Evolutionary conservation across 306 rosid species (phyloP).

Genomic region (Carpinus fangiana): DNA sequence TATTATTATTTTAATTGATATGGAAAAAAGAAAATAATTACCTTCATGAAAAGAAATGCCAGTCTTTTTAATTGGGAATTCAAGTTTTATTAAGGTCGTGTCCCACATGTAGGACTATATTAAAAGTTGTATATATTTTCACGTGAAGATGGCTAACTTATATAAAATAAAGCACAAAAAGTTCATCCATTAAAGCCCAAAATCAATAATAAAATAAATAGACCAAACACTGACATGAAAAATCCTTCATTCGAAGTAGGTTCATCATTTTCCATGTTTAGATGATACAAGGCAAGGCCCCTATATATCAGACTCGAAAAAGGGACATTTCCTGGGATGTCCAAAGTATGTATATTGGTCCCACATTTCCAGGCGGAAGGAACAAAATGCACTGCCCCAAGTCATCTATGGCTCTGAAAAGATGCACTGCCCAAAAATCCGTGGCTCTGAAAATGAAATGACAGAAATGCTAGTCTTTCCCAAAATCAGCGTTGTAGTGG

Average conservation of each 20-base stretch:
- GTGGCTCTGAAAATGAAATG: slow-evolving; percentile 31
- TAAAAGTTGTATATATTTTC: not conserved
- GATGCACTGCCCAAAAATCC: slow-evolving; percentile 51
- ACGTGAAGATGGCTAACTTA: not conserved
- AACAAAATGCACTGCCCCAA: slow-evolving; percentile 40
- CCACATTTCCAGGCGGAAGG: slow-evolving; percentile 13
- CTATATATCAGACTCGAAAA: slow-evolving; percentile 2
- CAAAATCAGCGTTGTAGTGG: slow-evolving; percentile 82
- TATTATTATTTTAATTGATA: no score
- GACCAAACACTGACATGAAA: slow-evolving; percentile 19
- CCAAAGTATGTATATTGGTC: slow-evolving; percentile 7
- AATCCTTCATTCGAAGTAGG: slow-evolving; percentile 16
- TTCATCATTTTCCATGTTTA: slow-evolving; percentile 12
- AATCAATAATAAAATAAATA: not conserved
- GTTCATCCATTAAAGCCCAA: not conserved
- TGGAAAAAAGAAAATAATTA: no score
- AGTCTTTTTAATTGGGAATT: not conserved
- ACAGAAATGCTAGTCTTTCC: slow-evolving; percentile 54
- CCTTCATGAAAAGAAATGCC: no score
- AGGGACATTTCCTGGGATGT: slow-evolving; percentile 19
- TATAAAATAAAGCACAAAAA: not conserved
- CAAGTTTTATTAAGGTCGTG: not conserved
- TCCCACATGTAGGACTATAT: not conserved
- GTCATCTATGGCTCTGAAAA: slow-evolving; percentile 38
- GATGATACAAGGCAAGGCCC: slow-evolving; percentile 21